Conservation (phyloP, 176 grass and related monocot species). For the Ampelocalamus luodianensis region DNA sequence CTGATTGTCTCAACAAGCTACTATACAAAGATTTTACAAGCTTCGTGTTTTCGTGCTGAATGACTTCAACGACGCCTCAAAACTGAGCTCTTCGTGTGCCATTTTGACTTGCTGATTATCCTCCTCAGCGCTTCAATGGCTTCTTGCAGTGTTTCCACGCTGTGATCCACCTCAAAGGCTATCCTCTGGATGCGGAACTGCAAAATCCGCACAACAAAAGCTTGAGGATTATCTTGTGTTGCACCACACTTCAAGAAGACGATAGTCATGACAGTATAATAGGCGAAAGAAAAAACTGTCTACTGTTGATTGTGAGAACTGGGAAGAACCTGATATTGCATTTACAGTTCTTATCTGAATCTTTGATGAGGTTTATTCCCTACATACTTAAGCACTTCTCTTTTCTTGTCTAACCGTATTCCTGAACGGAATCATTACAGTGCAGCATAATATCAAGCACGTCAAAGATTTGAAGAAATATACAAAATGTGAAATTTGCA, state of each 20-base stretch:
- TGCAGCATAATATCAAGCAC: neutral
- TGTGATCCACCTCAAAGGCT: conserved; percentile 60
- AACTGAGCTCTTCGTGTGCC: conserved; percentile 26
- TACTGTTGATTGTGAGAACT: neutral
- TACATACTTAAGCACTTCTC: neutral
- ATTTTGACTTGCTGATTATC: conserved; percentile 62
- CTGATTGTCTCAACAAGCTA: too few relatives aligned
- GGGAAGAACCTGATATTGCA: neutral
- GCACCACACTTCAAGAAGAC: neutral
- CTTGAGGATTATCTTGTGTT: neutral
- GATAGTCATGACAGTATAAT: neutral
- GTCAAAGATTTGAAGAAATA: neutral
- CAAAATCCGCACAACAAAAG: neutral
- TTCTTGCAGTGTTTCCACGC: conserved; percentile 71
- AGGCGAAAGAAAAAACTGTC: neutral
- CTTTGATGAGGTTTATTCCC: neutral
- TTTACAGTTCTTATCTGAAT: neutral
- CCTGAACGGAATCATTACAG: neutral
- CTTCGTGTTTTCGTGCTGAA: neutral
- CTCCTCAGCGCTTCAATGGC: conserved; percentile 67
- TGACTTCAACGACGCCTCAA: conserved; percentile 15
- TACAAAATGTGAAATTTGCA: neutral
- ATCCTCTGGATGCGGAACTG: conserved; percentile 86
- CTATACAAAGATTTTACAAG: too few relatives aligned
- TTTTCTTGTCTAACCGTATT: neutral